Evolutionary conservation across 106 monocot genomes (phyloP), one percentile per base, ranked within the genome.

Genomic region (Triglochin maritima): DNA sequence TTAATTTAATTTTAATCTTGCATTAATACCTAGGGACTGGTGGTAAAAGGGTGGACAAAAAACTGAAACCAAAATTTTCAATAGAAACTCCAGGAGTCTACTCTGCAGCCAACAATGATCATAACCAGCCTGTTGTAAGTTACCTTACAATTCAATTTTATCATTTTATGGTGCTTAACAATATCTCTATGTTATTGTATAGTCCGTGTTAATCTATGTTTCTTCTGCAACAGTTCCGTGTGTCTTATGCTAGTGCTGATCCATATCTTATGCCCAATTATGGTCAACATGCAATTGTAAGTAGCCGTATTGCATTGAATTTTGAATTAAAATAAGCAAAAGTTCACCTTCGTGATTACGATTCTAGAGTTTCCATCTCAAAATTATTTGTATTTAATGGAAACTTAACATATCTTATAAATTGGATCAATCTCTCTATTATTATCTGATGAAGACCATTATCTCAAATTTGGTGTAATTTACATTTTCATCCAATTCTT

Each of bases 71-170:
- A 42, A 52, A n/a, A 47, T 62, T 81, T 61, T 72, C 81, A 3
- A 42, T 73, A 17, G 81, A 79, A 16, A 53, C 59, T 63, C 29
- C 81, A 62, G 58, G 65, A 62, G 50, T 68, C 56, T 79, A 76
- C 44, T 55, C 70, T 8, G 56, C 77, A 50, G 71, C 64, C 50
- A 83, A 79, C 56, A 5, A 76, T 46, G 85, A 89, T 67, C 81
- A 78, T 66, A 73, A 29, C 59, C 83, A 80, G 67, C 60, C 89
- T 67, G 41, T 81, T 79, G 89, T 89, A 85, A 81, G 76, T 74
- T 57, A 14, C 52, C 3, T 49, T 50, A 49, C 29, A 5, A 11
- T 64, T 6, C 47, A 47, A 64, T 14, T 11, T 43, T 4, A 47
- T 64, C 13, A 4, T 4, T 64, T 64, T 10, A 29, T n/a, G 13